Conservation (phyloP, 108 stramenopile genomes). For the Conticribra weissflogii region DNA sequence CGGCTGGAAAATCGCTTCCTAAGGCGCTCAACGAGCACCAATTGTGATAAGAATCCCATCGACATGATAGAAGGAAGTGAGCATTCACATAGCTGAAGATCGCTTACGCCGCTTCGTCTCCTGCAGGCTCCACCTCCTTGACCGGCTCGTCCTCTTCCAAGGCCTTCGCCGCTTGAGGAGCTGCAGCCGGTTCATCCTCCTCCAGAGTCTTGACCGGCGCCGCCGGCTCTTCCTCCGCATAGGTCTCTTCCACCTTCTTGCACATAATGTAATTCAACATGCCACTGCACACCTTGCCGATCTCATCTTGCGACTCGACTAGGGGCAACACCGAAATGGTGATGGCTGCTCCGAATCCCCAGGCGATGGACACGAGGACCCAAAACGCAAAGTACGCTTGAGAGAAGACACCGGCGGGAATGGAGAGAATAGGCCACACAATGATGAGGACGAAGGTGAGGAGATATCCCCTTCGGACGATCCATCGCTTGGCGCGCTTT, state of each 20-base stretch:
- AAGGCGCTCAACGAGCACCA: no score
- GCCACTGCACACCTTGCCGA: slow-evolving; percentile 59
- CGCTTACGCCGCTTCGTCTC: no score
- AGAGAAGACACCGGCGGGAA: slow-evolving; percentile 88
- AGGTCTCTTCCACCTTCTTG: slow-evolving; percentile 22
- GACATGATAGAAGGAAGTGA: no score
- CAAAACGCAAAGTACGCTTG: slow-evolving; percentile 89
- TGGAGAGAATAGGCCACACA: slow-evolving; percentile 88
- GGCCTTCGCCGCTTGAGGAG: slow-evolving; percentile 32
- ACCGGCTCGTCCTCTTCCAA: slow-evolving; percentile 22
- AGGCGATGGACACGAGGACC: slow-evolving; percentile 86
- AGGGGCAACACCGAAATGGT: slow-evolving; percentile 81
- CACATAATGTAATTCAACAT: slow-evolving; percentile 32
- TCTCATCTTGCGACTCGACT: slow-evolving; percentile 70
- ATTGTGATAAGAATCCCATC: no score
- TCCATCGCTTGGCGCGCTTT: slow-evolving; percentile 73
- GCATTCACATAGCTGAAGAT: no score
- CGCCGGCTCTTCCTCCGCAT: slow-evolving; percentile 22
- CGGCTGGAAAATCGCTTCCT: no score
- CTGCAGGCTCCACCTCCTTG: slow-evolving; percentile 1
- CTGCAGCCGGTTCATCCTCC: slow-evolving; percentile 18
- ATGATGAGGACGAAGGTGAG: slow-evolving; percentile 83
- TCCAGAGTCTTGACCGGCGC: slow-evolving; percentile 31
- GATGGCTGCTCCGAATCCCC: slow-evolving; percentile 87
- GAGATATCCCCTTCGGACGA: slow-evolving; percentile 78